Evolutionary conservation across 805 yeast genomes (phyloP), one percentile per base, ranked within the genome.

Genomic region (Candida montana): DNA sequence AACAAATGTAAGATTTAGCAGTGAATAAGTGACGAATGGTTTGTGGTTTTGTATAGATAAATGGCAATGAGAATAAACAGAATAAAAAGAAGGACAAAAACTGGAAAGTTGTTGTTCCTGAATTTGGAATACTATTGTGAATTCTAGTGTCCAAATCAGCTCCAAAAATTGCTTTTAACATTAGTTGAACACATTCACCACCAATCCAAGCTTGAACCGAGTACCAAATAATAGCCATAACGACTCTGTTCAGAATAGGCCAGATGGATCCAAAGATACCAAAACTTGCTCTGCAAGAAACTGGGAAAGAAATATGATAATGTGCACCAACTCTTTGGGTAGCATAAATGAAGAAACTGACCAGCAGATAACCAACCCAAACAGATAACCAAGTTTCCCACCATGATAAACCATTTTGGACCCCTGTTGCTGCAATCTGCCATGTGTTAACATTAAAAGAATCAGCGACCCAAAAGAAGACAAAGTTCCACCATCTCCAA

Each of bases 341-440:
- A n/a, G 79, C 57, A 5, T 77, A 73, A 27, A 89, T 82, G 51
- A 87, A 85, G 1, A 72, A 51, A 47, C 84, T 93, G 47, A 85
- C 78, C 35, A 84, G 62, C 16, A 70, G 56, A 61, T 88, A 88
- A 7, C 96, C 96, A 15, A 88, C 48, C 93, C 95, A 86, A 20
- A 88, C 93, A 1, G 93, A 76, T 30, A 88, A 64, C 95, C 95
- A 88, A 11, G 84, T 79, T 57, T 81, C 89, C 95, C 95, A 88
- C 95, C 95, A 87, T 15, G 81, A 75, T 63, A 88, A 65, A 10
- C 93, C 93, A 18, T 79, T 77, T 40, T 71, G 68, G 43, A 83
- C 81, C 53, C 95, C 95, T 0, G 95, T 83, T 8, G 91, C 80
- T 2, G 95, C 95, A 52, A 88, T 86, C 67, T 84, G 89, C 88